Percentiles rank a stretch among this genome's conserved stretches.
Conservation (phyloP, 257 asterid species). For the Leptodermis oblonga region DNA sequence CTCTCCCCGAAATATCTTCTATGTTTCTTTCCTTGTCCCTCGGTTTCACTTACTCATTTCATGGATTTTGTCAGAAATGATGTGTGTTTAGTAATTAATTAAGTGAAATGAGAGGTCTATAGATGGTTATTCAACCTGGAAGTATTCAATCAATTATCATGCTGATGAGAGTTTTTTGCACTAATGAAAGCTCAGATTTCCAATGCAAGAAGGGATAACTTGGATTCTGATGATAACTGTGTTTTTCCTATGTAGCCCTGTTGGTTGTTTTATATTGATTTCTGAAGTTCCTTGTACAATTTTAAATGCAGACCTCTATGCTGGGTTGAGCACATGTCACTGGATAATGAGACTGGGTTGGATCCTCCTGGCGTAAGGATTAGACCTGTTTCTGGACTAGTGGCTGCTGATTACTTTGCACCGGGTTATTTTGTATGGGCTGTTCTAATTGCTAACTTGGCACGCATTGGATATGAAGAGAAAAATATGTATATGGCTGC, state of each 20-base stretch:
- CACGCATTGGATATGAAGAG: conserved; percentile 84
- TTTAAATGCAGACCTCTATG: conserved; percentile 60
- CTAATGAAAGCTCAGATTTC: background rate
- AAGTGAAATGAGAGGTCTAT: background rate
- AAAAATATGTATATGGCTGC: conserved; percentile 88
- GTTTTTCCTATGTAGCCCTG: background rate
- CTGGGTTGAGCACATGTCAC: conserved; percentile 86
- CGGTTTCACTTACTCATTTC: background rate
- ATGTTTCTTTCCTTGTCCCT: background rate
- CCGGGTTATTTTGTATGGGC: conserved; percentile 91
- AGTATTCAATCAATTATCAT: background rate
- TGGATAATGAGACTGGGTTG: conserved; percentile 74
- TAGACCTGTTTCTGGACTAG: conserved; percentile 82
- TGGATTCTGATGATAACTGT: background rate
- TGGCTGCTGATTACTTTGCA: conserved; percentile 83
- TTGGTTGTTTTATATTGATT: background rate
- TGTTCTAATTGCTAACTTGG: conserved; percentile 74
- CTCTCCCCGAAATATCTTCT: background rate
- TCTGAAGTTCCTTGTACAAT: conserved; percentile 1
- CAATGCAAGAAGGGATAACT: background rate
- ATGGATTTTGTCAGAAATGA: background rate
- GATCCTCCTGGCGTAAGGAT: conserved; percentile 78
- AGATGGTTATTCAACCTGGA: background rate
- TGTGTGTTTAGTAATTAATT: background rate
- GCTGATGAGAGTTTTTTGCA: background rate